These are phyloP conservation scores for Wallemia mellicola DNA, from an alignment of 1,284 basidiomycete species.

Conservation along the genomic window DNA sequence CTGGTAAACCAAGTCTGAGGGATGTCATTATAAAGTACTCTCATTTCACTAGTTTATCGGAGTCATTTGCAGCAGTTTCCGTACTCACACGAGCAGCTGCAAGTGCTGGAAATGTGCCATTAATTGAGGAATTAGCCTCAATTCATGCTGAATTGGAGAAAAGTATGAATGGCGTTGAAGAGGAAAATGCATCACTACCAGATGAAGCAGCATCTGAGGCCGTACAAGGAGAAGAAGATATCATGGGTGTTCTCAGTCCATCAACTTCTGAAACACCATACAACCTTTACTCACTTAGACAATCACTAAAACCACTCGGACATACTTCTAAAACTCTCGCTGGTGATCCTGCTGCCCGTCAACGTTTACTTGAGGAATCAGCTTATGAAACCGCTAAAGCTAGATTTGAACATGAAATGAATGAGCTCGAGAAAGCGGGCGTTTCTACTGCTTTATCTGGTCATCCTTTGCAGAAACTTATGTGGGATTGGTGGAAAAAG, in stretches of 20 bases:
- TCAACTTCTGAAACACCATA: conserved; percentile 1
- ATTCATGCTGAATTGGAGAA: not conserved
- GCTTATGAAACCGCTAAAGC: conserved; percentile 53
- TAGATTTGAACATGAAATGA: conserved; percentile 34
- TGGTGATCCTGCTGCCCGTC: conserved; percentile 34
- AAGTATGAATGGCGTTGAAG: not conserved
- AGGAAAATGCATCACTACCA: not conserved
- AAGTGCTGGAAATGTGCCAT: conserved; percentile 5
- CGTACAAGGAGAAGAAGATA: conserved; percentile 7
- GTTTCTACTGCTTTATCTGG: conserved; percentile 24
- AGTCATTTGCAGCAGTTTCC: conserved; percentile 1
- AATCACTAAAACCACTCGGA: conserved; percentile 30
- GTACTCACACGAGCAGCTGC: conserved; percentile 3
- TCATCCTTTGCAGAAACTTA: conserved; percentile 38
- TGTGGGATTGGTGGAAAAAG: conserved; percentile 59
- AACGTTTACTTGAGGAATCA: conserved; percentile 51
- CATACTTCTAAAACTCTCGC: conserved; percentile 32
- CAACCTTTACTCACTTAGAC: conserved; percentile 35
- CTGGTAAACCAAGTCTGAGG: conserved; percentile 26
- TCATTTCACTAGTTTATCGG: not conserved
- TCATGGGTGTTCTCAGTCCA: conserved; percentile 4
- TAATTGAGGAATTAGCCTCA: not conserved
- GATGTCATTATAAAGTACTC: conserved; percentile 19
- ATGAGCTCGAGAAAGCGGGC: conserved; percentile 29
- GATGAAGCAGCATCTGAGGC: not conserved